A percentile compares a stretch with the other conserved stretches of the same genome.
phyloP scores from a whole-genome alignment of 2,329 filamentous ascomycete genomes.

The Fusarium gaditjirri region DNA sequence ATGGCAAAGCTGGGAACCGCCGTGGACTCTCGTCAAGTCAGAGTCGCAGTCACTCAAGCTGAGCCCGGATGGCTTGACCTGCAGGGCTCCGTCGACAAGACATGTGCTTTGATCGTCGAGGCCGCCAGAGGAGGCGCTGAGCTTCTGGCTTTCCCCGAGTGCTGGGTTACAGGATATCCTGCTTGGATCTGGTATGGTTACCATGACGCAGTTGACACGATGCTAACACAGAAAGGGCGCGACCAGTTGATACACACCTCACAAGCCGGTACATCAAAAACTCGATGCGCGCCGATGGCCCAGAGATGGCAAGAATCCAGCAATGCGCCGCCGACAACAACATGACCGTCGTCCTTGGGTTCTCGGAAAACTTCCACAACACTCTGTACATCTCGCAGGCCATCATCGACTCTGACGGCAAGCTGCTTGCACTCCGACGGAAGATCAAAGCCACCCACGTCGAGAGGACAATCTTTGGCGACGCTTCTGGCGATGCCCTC shows the following conservation, averaged over 20 bases:
- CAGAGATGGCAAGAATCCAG: slow-evolving; percentile 52
- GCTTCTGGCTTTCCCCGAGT: slow-evolving; percentile 64
- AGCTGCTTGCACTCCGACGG: slow-evolving; percentile 52
- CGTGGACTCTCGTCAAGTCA: background rate
- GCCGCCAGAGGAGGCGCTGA: slow-evolving; percentile 57
- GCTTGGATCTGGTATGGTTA: slow-evolving; percentile 7
- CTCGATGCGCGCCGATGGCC: slow-evolving; percentile 46
- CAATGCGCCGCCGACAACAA: slow-evolving; percentile 46
- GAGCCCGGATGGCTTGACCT: slow-evolving; percentile 38
- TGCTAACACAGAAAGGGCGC: background rate
- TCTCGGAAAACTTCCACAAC: slow-evolving; percentile 51
- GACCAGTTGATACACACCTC: background rate
- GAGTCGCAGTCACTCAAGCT: slow-evolving; percentile 35
- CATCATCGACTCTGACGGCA: slow-evolving; percentile 53
- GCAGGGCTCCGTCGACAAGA: slow-evolving; percentile 28
- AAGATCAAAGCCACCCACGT: slow-evolving; percentile 65
- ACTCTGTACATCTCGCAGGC: slow-evolving; percentile 57
- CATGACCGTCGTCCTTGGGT: slow-evolving; percentile 55
- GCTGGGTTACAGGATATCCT: slow-evolving; percentile 59
- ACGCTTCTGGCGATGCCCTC: slow-evolving; percentile 37
- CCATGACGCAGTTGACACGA: too few species aligned
- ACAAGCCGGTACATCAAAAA: background rate
- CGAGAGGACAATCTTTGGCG: slow-evolving; percentile 61
- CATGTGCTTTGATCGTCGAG: slow-evolving; percentile 16
- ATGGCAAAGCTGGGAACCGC: background rate